phyloP scores from a whole-genome alignment of 2,329 filamentous ascomycete genomes.

The Pestalotiopsis sp. region DNA sequence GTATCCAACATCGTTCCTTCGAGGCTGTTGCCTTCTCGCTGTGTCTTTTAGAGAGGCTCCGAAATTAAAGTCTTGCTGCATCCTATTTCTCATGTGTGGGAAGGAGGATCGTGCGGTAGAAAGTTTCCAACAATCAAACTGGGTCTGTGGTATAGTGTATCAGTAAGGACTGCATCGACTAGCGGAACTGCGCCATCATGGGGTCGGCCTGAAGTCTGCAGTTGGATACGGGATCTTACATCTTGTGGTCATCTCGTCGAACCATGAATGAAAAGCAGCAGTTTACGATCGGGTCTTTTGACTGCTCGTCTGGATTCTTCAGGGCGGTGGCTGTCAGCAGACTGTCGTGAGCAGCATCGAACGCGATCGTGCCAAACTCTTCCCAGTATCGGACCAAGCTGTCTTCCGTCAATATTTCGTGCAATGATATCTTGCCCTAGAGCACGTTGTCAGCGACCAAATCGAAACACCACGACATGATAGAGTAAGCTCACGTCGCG shows the following conservation, averaged over 20 bases:
- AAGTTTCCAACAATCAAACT: conserved; percentile 97
- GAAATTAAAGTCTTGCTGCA: background rate
- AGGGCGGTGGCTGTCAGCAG: conserved; percentile 91
- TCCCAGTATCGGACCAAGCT: conserved; percentile 98
- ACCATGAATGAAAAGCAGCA: conserved; percentile 99
- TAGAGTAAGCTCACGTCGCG: conserved; percentile 69
- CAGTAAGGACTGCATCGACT: conserved; percentile 11
- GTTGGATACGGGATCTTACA: conserved; percentile 58
- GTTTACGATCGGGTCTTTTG: conserved; percentile 72
- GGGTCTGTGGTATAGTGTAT: conserved; percentile 57
- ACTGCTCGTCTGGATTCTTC: conserved; percentile 74
- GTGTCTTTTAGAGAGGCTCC: background rate
- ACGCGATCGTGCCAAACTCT: conserved; percentile 97
- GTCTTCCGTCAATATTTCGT: conserved; percentile 94
- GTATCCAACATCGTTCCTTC: background rate
- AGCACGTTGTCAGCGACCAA: conserved; percentile 10
- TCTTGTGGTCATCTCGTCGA: conserved; percentile 89
- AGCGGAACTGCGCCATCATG: conserved; percentile 32
- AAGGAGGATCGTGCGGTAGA: conserved; percentile 72
- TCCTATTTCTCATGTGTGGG: background rate
- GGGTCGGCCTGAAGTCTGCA: background rate
- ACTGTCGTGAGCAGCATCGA: conserved; percentile 90
- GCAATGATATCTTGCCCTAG: conserved; percentile 89
- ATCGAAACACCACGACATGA: background rate
- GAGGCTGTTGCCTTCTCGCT: background rate